phyloP scores from a whole-genome alignment of 2,329 filamentous ascomycete genomes.

The Botryosphaeria dothidea region DNA sequence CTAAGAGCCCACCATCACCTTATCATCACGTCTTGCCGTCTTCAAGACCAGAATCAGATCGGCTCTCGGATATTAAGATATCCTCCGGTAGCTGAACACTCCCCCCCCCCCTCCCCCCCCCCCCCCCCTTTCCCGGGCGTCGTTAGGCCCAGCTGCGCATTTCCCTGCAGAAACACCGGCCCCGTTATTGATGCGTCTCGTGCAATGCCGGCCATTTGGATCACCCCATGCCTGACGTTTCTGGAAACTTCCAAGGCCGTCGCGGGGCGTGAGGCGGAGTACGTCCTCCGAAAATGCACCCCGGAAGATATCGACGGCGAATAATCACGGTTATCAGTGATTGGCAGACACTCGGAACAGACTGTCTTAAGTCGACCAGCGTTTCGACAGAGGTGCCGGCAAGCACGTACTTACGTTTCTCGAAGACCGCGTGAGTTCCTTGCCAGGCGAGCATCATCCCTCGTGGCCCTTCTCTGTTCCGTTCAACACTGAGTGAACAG shows the following conservation, averaged over 20 bases:
- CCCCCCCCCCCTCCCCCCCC: not conserved
- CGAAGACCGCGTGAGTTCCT: not conserved
- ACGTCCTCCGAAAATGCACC: not conserved
- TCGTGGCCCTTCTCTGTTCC: not conserved
- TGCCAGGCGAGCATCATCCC: not conserved
- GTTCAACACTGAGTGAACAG: not conserved
- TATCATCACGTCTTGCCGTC: not conserved
- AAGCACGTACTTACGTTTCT: not conserved
- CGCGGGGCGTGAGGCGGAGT: not conserved
- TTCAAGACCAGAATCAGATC: not conserved
- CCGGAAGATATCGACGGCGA: slow-evolving; percentile 2
- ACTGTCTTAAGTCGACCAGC: not conserved
- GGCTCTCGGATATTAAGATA: not conserved
- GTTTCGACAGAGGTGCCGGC: too few species aligned
- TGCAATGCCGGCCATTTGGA: not conserved
- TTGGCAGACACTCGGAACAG: not conserved
- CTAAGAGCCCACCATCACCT: not conserved
- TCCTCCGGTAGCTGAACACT: not conserved
- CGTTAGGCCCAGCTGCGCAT: not conserved
- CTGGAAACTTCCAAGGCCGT: too few species aligned
- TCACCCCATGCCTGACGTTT: not conserved
- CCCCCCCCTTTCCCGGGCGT: not conserved
- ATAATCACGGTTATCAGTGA: not conserved
- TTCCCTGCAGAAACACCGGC: not conserved
- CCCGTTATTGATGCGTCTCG: not conserved